Conservation (phyloP, 163 green algal genomes). For the Scenedesmus sp. region DNA sequence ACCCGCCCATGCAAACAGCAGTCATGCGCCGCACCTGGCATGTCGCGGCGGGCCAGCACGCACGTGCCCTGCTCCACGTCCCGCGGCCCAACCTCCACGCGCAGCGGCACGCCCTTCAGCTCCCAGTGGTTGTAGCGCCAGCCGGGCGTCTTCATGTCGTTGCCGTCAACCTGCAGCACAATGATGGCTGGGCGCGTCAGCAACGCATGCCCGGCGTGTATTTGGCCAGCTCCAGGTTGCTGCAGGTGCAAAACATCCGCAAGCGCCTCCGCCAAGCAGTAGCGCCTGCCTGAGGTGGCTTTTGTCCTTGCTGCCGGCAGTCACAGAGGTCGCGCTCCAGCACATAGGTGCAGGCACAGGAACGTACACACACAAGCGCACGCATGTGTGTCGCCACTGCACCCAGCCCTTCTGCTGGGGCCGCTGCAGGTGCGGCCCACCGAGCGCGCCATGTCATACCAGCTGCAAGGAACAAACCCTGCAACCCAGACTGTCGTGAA, state of each 20-base stretch:
- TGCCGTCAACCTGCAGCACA: conserved; percentile 80
- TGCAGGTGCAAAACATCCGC: background rate
- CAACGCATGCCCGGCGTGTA: too few species aligned
- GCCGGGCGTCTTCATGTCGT: conserved; percentile 85
- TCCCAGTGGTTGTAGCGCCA: conserved; percentile 98
- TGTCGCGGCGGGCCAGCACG: conserved; percentile 83
- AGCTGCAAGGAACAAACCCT: too few species aligned
- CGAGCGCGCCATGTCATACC: too few species aligned
- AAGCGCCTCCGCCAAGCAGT: background rate
- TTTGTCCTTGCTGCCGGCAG: background rate
- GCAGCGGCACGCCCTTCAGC: conserved; percentile 89
- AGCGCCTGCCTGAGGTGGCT: background rate
- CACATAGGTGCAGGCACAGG: too few species aligned
- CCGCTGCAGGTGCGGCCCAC: too few species aligned
- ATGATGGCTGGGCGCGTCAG: background rate
- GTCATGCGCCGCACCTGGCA: conserved; percentile 53
- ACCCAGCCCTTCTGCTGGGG: too few species aligned
- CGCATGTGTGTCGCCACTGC: too few species aligned
- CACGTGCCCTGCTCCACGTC: conserved; percentile 90
- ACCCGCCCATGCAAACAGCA: too few species aligned
- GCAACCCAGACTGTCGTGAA: too few species aligned
- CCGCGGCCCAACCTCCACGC: conserved; percentile 93
- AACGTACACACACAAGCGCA: too few species aligned
- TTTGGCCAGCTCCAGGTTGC: too few species aligned
- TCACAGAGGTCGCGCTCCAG: too few species aligned